Percentiles rank a stretch among this genome's conserved stretches.
Evolutionary conservation across 768 basidiomycete genomes (phyloP).

Genomic region (Dioszegia crocea): DNA sequence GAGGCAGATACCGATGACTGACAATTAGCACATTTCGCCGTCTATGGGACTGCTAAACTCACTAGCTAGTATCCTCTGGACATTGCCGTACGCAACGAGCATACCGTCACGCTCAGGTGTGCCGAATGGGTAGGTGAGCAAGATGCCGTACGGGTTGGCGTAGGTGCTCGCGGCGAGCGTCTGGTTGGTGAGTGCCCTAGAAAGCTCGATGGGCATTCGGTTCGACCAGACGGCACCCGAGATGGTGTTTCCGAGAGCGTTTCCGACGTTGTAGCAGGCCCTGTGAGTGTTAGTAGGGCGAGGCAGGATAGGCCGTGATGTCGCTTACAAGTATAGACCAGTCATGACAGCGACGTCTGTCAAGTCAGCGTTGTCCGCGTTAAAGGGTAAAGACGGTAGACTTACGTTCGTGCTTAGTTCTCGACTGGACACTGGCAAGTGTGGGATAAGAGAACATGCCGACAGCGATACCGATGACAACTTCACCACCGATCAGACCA

Average conservation of each 20-base stretch:
- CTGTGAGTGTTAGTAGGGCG: too few species aligned
- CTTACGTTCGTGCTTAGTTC: conserved; percentile 29
- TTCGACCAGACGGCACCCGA: conserved; percentile 48
- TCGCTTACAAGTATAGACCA: conserved; percentile 15
- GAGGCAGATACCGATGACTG: conserved; percentile 34
- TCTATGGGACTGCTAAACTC: background rate
- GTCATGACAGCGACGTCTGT: conserved; percentile 27
- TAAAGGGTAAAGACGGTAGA: background rate
- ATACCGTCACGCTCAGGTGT: conserved; percentile 32
- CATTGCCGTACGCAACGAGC: conserved; percentile 30
- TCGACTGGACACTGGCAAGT: conserved; percentile 34
- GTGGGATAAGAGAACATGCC: conserved; percentile 43
- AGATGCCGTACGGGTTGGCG: conserved; percentile 32
- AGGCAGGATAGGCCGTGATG: too few species aligned
- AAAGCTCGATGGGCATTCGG: conserved; percentile 25
- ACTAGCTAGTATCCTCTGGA: conserved; percentile 36
- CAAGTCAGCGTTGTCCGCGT: background rate
- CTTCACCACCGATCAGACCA: conserved; percentile 36
- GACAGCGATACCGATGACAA: conserved; percentile 39
- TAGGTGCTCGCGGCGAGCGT: conserved; percentile 36
- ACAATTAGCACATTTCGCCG: background rate
- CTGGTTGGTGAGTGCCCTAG: conserved; percentile 18
- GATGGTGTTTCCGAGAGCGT: conserved; percentile 38
- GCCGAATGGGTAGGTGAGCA: conserved; percentile 28
- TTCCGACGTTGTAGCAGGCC: conserved; percentile 32